These are phyloP conservation scores for Bremia lactucae DNA, from an alignment of 352 stramenopile species.

Conservation along the genomic window DNA sequence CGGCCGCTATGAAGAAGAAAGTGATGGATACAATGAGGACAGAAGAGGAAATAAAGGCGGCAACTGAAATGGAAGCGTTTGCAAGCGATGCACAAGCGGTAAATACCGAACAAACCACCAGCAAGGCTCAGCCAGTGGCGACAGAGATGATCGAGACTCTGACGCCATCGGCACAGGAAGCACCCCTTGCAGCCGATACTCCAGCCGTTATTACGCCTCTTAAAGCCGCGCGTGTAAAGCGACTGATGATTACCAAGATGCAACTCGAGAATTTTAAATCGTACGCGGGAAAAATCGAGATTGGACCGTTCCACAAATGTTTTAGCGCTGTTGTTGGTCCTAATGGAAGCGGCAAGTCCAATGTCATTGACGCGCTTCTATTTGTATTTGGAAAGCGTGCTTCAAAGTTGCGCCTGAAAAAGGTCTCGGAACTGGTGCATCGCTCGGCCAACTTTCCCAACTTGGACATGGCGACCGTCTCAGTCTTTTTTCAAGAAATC, in stretches of 20 bases:
- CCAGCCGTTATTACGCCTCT: slow-evolving; percentile 3
- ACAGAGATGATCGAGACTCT: too few relatives aligned
- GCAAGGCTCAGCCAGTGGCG: too few relatives aligned
- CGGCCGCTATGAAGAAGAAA: too few relatives aligned
- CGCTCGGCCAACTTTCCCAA: slow-evolving; percentile 86
- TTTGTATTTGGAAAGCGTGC: slow-evolving; percentile 99
- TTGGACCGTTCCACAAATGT: slow-evolving; percentile 99
- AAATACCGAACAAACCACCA: too few relatives aligned
- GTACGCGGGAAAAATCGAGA: slow-evolving; percentile 93
- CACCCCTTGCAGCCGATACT: neutral
- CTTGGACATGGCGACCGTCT: slow-evolving; percentile 91
- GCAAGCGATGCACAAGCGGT: too few relatives aligned
- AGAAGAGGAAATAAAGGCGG: too few relatives aligned
- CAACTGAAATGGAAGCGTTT: too few relatives aligned
- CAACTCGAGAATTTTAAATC: slow-evolving; percentile 99
- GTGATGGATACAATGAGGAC: too few relatives aligned
- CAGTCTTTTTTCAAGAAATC: slow-evolving; percentile 98
- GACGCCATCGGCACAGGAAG: neutral
- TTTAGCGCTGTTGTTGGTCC: slow-evolving; percentile 97
- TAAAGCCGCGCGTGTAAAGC: slow-evolving; percentile 27
- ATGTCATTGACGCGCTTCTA: slow-evolving; percentile 99
- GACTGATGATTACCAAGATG: slow-evolving; percentile 97
- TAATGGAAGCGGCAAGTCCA: slow-evolving; percentile 99
- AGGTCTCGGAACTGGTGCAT: slow-evolving; percentile 98
- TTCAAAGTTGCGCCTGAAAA: slow-evolving; percentile 92